Conservation (phyloP, 306 rosid species). For the Oxytropis ochrocephala region DNA sequence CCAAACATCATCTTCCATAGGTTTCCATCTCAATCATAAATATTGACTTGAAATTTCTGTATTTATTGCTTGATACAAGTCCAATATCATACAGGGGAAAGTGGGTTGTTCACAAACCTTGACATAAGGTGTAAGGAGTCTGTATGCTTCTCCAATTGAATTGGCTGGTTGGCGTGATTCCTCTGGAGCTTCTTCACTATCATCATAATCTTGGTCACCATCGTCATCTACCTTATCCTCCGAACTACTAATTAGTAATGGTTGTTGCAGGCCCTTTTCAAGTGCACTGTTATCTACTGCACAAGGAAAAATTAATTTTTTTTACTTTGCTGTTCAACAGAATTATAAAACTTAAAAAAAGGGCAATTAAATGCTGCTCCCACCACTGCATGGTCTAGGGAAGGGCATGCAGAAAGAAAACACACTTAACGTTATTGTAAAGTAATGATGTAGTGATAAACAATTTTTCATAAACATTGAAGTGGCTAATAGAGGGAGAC, state of each 20-base stretch:
- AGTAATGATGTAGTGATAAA: neutral
- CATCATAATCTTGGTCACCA: slow-evolving; percentile 73
- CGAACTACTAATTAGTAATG: slow-evolving; percentile 58
- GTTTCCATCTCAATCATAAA: neutral
- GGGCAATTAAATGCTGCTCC: too few relatives aligned
- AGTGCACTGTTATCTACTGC: slow-evolving; percentile 39
- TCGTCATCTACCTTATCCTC: slow-evolving; percentile 61
- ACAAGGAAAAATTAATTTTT: slow-evolving; percentile 18
- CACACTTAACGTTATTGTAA: neutral
- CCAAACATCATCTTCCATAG: slow-evolving; percentile 13
- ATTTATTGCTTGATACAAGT: neutral
- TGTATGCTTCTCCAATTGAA: slow-evolving; percentile 70
- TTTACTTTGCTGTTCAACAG: slow-evolving; percentile 17
- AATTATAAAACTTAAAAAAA: slow-evolving; percentile 16
- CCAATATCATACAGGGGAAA: neutral
- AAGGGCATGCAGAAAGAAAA: neutral
- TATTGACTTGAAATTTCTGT: neutral
- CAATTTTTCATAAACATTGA: neutral
- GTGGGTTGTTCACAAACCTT: slow-evolving; percentile 50
- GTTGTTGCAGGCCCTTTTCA: slow-evolving; percentile 69
- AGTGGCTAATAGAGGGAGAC: neutral
- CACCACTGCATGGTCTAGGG: neutral
- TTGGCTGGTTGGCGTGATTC: slow-evolving; percentile 73
- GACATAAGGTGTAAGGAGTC: slow-evolving; percentile 97
- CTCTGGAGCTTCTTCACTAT: slow-evolving; percentile 81